Evolutionary conservation across 1,139 yeast genomes (phyloP).

Genomic region (Sugiyamaella pinicola): DNA sequence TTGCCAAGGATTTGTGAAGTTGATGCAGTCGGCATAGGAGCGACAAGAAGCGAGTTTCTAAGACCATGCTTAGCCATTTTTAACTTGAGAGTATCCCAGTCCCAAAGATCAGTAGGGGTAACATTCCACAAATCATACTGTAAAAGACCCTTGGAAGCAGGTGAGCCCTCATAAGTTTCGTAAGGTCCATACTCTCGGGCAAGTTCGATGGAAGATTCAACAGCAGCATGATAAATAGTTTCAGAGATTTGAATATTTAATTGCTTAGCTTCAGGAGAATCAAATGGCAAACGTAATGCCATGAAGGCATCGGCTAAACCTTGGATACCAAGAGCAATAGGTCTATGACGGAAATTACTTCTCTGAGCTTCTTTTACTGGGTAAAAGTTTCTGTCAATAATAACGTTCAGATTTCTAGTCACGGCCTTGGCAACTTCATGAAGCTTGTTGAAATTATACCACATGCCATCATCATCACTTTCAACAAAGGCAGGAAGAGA

Average conservation of each 20-base stretch:
- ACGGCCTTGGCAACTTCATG: conserved; percentile 76
- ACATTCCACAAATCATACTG: conserved; percentile 83
- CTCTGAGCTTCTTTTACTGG: conserved; percentile 70
- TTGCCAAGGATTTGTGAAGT: conserved; percentile 88
- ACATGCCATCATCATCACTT: conserved; percentile 52
- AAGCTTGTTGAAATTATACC: conserved; percentile 68
- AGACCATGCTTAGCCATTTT: conserved; percentile 64
- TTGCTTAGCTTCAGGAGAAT: conserved; percentile 67
- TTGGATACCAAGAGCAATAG: conserved; percentile 87
- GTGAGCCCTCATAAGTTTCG: conserved; percentile 71
- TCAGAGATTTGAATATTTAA: conserved; percentile 82
- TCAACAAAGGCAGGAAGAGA: conserved; percentile 73
- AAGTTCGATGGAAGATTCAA: conserved; percentile 77
- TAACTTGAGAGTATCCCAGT: conserved; percentile 73
- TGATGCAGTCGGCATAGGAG: conserved; percentile 95
- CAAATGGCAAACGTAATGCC: conserved; percentile 77
- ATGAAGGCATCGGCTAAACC: conserved; percentile 88
- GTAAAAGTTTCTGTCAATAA: conserved; percentile 77
- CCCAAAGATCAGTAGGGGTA: conserved; percentile 69
- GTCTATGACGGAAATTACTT: conserved; percentile 78
- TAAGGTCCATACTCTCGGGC: conserved; percentile 69
- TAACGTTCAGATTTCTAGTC: conserved; percentile 69
- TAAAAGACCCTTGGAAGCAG: conserved; percentile 75
- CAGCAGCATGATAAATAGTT: conserved; percentile 85
- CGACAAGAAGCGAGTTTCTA: conserved; percentile 80